These are phyloP conservation scores for Houttuynia cordata DNA, from an alignment of 164 flowering plant genomes.

Conservation along the genomic window DNA sequence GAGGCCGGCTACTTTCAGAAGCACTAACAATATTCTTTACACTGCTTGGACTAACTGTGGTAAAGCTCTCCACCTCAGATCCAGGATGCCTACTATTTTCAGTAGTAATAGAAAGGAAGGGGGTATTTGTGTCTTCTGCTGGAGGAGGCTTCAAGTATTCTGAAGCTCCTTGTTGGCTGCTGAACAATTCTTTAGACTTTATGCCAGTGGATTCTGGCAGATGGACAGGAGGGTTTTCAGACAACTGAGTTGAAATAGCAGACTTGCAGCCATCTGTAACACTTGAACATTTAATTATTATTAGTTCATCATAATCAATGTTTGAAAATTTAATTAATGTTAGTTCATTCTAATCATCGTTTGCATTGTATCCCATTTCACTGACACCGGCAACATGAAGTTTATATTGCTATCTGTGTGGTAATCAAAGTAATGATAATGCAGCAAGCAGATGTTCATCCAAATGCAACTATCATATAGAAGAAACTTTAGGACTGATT, in stretches of 20 bases:
- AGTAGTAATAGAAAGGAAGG: too few relatives aligned
- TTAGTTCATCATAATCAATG: not conserved
- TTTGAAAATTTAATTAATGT: too few relatives aligned
- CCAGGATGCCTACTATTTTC: constrained; percentile 3
- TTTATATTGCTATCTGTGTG: too few relatives aligned
- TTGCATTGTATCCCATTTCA: too few relatives aligned
- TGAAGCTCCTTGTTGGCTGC: not conserved
- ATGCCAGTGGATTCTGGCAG: not conserved
- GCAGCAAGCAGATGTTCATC: too few relatives aligned
- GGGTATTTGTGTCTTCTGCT: not conserved
- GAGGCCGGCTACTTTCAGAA: constrained; percentile 39
- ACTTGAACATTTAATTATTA: not conserved
- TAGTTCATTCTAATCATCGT: too few relatives aligned
- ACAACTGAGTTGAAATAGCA: not conserved
- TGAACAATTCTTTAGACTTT: not conserved
- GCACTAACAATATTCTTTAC: constrained; percentile 64
- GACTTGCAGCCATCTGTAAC: not conserved
- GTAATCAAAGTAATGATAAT: too few relatives aligned
- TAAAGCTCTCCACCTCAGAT: constrained; percentile 17
- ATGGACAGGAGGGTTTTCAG: not conserved
- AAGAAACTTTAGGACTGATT: too few relatives aligned
- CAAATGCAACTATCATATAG: too few relatives aligned
- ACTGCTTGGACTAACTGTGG: constrained; percentile 33
- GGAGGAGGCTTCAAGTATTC: constrained; percentile 8
- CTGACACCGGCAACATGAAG: too few relatives aligned